Conservation (phyloP, 1,284 basidiomycete species). For the Stygiomarasmius scandens region DNA sequence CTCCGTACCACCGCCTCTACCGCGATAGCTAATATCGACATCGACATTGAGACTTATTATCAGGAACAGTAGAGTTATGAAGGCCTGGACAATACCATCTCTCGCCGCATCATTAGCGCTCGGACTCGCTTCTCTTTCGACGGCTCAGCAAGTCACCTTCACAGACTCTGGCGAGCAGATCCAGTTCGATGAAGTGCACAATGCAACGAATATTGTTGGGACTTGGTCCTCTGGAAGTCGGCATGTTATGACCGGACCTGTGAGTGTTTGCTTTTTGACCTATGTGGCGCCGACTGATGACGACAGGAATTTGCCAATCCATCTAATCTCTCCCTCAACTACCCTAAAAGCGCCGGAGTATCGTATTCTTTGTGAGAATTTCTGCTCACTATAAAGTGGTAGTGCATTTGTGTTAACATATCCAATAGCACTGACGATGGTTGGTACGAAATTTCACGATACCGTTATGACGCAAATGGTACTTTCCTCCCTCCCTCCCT, state of each 20-base stretch:
- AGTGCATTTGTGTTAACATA: constrained; percentile 3
- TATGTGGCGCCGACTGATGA: background rate
- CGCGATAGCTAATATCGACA: too few species aligned
- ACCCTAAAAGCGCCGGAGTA: constrained; percentile 82
- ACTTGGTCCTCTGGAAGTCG: constrained; percentile 86
- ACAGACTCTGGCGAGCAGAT: constrained; percentile 36
- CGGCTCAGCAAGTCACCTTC: constrained; percentile 42
- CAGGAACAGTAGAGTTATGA: too few species aligned
- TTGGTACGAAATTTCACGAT: constrained; percentile 86
- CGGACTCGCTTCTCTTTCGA: constrained; percentile 40
- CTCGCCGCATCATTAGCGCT: constrained; percentile 15
- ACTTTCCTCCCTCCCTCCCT: constrained; percentile 14
- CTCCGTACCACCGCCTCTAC: too few species aligned
- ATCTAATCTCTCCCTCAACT: constrained; percentile 75
- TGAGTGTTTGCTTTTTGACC: constrained; percentile 47
- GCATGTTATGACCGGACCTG: constrained; percentile 78
- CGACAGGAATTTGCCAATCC: constrained; percentile 82
- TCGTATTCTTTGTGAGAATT: constrained; percentile 82
- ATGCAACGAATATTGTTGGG: constrained; percentile 69
- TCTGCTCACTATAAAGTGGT: background rate
- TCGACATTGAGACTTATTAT: too few species aligned
- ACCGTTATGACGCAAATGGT: constrained; percentile 86
- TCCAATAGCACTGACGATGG: constrained; percentile 62
- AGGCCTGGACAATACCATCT: too few species aligned
- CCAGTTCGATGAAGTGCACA: constrained; percentile 42